Base-by-base conservation (phyloP, 768 basidiomycete species). In the Trametopsis cervina region DNA sequence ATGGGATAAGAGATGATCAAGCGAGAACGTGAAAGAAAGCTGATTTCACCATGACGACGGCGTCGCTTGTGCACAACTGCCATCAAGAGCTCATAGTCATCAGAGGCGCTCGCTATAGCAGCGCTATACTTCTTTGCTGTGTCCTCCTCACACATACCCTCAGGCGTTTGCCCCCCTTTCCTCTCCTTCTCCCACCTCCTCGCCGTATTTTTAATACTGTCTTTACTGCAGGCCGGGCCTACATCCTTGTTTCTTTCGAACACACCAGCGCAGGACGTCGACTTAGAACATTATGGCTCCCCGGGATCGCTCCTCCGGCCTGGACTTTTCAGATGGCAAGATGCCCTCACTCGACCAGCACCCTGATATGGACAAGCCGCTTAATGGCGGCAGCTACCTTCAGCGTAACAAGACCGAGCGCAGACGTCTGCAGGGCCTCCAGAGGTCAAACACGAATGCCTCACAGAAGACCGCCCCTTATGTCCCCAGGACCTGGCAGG, bases 371-470 rank as follows among this genome's bases (percentile, higher is more conserved):
- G 47, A 46, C 49, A 52, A 55, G 49, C 37, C 46, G 6, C 21
- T 53, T 15, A 49, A 49, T 24, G 60, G 60, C 26, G 54, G 58
- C 22, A 61, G 63, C 24, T 73, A 84, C 59, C 75, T 95, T 18
- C 81, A 82, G 62, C 78, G 91, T 57, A 95, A 95, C 69, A 89
- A 84, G 71, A 78, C 85, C 0, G 94, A 96, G 71, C 78, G 88
- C 53, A 67, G 71, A 53, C 74, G 93, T 43, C 69, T 95, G 17
- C 94, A 96, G 63, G 89, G 89, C 3, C 75, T 96, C 37, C 88
- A 94, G 66, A 75, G 83, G 45, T 66, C 73, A 2, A 69, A 74
- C 54, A 76, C 76, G 10, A 63, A 54, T 22, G 54, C 42, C 37
- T 62, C 68, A 1, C 51, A 48, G 1, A 47, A 54, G 27, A 59